A percentile compares a stretch with the other conserved stretches of the same genome.
Conservation (phyloP, 345 rosid genomes). For the Luvunga scandens region DNA sequence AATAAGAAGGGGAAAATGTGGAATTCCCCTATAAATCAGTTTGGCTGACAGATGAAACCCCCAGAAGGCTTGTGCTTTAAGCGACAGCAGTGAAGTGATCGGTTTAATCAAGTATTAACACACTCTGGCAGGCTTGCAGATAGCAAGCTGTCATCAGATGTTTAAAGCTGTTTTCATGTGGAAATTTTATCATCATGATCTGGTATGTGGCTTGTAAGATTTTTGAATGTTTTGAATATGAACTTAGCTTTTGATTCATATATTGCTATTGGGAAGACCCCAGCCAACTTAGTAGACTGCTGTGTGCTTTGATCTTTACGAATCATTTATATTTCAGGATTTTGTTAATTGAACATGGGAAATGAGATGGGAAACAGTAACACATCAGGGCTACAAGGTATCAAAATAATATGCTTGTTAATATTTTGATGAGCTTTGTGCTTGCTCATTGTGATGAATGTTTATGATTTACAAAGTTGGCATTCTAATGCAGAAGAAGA, state of each 20-base stretch:
- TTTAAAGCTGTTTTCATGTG: slow-evolving; percentile 29
- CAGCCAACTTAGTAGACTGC: slow-evolving; percentile 8
- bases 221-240: slow-evolving; percentile 9
- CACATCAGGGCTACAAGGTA: slow-evolving; percentile 50
- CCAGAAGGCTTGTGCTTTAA: slow-evolving; percentile 33
- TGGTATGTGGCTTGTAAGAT: slow-evolving; percentile 30
- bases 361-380: slow-evolving; percentile 67
- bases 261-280: slow-evolving; percentile 14
- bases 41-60: slow-evolving; percentile 31
- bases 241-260: slow-evolving; percentile 17
- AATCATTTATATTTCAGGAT: slow-evolving; percentile 43
- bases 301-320: slow-evolving; percentile 13
- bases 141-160: slow-evolving; percentile 26
- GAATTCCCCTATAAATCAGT: slow-evolving; percentile 11
- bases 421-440: background rate
- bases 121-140: slow-evolving; percentile 35
- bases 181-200: slow-evolving; percentile 28
- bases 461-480: background rate
- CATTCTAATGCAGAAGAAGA: slow-evolving; percentile 31
- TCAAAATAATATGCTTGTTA: background rate
- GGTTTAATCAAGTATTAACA: slow-evolving; percentile 22
- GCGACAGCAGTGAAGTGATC: slow-evolving; percentile 22
- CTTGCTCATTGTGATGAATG: slow-evolving; percentile 1
- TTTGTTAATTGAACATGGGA: slow-evolving; percentile 41
- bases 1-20: background rate